Percentiles rank a stretch among this genome's conserved stretches.
phyloP scores from a whole-genome alignment of 805 yeast species.

The Isabelozyma pseudorhagii region DNA sequence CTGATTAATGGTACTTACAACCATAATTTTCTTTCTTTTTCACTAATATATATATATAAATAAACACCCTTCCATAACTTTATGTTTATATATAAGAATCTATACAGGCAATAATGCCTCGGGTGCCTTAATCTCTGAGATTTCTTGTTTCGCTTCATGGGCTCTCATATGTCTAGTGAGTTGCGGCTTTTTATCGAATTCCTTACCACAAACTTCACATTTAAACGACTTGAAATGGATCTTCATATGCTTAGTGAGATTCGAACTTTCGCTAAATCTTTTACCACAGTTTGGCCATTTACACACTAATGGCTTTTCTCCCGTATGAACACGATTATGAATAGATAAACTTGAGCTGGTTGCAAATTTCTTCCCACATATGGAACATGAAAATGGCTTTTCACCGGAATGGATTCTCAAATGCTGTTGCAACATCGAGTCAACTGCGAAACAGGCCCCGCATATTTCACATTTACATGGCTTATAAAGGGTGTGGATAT shows the following conservation, averaged over 20 bases:
- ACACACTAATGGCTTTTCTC: conserved; percentile 83
- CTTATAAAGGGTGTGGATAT: conserved; percentile 80
- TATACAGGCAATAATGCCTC: not conserved
- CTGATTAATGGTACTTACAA: too few species aligned
- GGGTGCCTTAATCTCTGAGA: not conserved
- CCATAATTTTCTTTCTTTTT: too few species aligned
- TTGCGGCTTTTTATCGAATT: conserved; percentile 46
- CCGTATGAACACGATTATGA: conserved; percentile 84
- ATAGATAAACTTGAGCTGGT: conserved; percentile 80
- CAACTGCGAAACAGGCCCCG: conserved; percentile 69
- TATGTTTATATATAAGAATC: not conserved
- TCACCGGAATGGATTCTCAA: conserved; percentile 85
- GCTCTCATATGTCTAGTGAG: conserved; percentile 15
- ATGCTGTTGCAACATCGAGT: conserved; percentile 77
- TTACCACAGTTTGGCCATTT: conserved; percentile 79
- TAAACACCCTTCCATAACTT: too few species aligned
- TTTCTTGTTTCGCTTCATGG: not conserved
- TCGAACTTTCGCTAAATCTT: conserved; percentile 84
- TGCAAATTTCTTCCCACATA: conserved; percentile 77
- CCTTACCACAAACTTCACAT: conserved; percentile 51
- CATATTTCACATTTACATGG: conserved; percentile 76
- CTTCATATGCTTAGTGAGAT: conserved; percentile 82
- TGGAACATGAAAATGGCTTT: conserved; percentile 72
- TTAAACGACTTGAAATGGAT: conserved; percentile 59
- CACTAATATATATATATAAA: too few species aligned